Evolutionary conservation across 768 basidiomycete species (phyloP).

Genomic region (Hygrocybe punicea): DNA sequence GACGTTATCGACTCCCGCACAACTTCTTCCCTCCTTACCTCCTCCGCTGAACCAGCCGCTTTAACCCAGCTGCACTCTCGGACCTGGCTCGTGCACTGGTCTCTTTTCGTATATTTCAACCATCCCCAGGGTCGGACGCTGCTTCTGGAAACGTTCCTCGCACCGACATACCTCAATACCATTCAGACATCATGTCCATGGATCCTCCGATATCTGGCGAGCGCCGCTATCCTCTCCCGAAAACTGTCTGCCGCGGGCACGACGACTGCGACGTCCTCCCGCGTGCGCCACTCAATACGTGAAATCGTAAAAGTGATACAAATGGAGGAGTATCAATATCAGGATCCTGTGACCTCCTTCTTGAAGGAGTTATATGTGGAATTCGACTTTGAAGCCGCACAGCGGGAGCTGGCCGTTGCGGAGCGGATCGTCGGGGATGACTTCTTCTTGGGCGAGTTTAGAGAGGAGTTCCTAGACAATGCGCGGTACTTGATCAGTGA

Average conservation of each 20-base stretch:
- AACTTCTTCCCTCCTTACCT: slow-evolving; percentile 45
- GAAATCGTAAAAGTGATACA: slow-evolving; percentile 93
- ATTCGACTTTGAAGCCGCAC: slow-evolving; percentile 95
- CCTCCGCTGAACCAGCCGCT: slow-evolving; percentile 56
- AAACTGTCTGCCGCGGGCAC: slow-evolving; percentile 57
- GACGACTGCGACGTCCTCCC: slow-evolving; percentile 51
- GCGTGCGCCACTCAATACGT: slow-evolving; percentile 82
- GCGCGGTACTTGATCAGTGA: slow-evolving; percentile 95
- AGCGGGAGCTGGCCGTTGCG: slow-evolving; percentile 71
- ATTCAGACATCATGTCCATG: slow-evolving; percentile 95
- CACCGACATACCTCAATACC: slow-evolving; percentile 95
- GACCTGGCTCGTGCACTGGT: slow-evolving; percentile 97
- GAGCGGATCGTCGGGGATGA: slow-evolving; percentile 85
- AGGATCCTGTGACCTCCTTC: slow-evolving; percentile 90
- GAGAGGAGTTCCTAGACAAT: slow-evolving; percentile 94
- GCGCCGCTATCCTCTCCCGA: slow-evolving; percentile 88
- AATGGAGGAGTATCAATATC: slow-evolving; percentile 94
- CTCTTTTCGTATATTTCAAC: slow-evolving; percentile 97
- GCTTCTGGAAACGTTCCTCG: slow-evolving; percentile 94
- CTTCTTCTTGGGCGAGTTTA: slow-evolving; percentile 89
- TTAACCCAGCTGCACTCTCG: slow-evolving; percentile 88
- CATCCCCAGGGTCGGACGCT: slow-evolving; percentile 87
- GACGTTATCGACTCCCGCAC: slow-evolving; percentile 85
- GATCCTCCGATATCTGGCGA: slow-evolving; percentile 91
- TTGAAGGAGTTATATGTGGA: slow-evolving; percentile 91